Evolutionary conservation across 768 basidiomycete species (phyloP).

Genomic region (Pilatotrama ljubarskyi): DNA sequence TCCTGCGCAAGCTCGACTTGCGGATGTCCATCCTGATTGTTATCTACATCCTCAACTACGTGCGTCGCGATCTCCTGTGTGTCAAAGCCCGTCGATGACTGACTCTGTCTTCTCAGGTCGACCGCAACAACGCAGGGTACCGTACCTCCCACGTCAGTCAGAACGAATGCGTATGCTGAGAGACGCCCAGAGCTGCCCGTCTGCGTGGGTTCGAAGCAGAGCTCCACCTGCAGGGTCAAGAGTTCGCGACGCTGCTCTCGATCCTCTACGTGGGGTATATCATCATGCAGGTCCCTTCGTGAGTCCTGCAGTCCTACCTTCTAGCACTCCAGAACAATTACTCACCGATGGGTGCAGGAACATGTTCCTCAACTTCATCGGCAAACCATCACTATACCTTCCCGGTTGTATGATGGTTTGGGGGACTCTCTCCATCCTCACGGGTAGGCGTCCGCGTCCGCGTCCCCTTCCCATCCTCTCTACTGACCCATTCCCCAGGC

Average conservation of each 20-base stretch:
- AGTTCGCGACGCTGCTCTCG: constrained; percentile 69
- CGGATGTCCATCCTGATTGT: constrained; percentile 46
- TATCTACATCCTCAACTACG: constrained; percentile 50
- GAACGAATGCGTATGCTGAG: background rate
- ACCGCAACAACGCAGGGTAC: constrained; percentile 71
- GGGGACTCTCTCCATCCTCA: constrained; percentile 51
- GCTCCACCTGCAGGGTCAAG: constrained; percentile 57
- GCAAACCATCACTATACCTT: constrained; percentile 66
- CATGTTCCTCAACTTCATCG: constrained; percentile 66
- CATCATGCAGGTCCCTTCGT: constrained; percentile 80
- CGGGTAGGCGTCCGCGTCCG: constrained; percentile 31
- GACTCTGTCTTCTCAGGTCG: constrained; percentile 44
- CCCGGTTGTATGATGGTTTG: constrained; percentile 68
- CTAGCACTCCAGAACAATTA: too few species aligned
- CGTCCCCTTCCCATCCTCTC: background rate
- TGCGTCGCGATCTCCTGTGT: too few species aligned
- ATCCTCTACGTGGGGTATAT: constrained; percentile 74
- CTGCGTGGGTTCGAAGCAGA: constrained; percentile 71
- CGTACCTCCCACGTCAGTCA: background rate
- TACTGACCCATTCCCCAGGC: constrained; percentile 2
- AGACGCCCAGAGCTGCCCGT: constrained; percentile 58
- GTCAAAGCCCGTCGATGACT: too few species aligned
- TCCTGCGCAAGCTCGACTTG: constrained; percentile 46
- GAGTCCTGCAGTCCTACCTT: constrained; percentile 28
- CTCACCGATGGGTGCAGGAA: constrained; percentile 54